Base-by-base conservation (phyloP, 106 monocot genomes). In the Triglochin maritima region DNA sequence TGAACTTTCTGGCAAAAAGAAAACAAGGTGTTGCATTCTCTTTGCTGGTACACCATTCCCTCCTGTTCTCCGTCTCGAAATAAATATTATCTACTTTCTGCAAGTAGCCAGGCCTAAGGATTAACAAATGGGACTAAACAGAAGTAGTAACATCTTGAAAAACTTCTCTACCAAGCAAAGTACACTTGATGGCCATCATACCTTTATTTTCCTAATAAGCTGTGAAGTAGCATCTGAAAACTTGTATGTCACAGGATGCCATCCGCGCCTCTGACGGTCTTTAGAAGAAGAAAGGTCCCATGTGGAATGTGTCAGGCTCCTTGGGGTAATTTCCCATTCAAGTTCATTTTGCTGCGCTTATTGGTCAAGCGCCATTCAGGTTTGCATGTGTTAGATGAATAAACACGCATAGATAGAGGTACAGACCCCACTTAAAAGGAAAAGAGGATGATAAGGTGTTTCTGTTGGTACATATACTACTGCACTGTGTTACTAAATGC, bases 191-290 rank as follows among this genome's bases (percentile, higher is more conserved):
- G n/a, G n/a, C 16, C 4, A 51, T 66, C 41, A 2, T 76, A 88
- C 96, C 91, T 81, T 91, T 70, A 98, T 91, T 53, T 57, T 49
- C 78, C 82, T 83, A 44, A 91, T 74, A 70, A 98, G 91, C 45
- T 62, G 63, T 13, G 78, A 73, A 75, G 83, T 88, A 50, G 91
- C 88, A 65, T 98, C 91, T 14, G 87, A 78, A 68, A 88, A 81
- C 58, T 82, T 85, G 80, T 98, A 98, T 14, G 88, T 98, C 57
- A 88, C 74, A 15, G 96, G 91, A 84, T 98, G 96, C 96, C 91
- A 98, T 12, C 91, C 88, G 17, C 82, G 83, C 60, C 96, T 83
- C 86, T 86, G 72, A 64, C 62, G 85, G 42, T 84, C 86, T 79
- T 74, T 88, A 41, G 88, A 79, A 4, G 90, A 74, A 58, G 91